Evolutionary conservation across 169 alveolate species (phyloP).

Genomic region (Pseudocohnilembus persalinus): DNA sequence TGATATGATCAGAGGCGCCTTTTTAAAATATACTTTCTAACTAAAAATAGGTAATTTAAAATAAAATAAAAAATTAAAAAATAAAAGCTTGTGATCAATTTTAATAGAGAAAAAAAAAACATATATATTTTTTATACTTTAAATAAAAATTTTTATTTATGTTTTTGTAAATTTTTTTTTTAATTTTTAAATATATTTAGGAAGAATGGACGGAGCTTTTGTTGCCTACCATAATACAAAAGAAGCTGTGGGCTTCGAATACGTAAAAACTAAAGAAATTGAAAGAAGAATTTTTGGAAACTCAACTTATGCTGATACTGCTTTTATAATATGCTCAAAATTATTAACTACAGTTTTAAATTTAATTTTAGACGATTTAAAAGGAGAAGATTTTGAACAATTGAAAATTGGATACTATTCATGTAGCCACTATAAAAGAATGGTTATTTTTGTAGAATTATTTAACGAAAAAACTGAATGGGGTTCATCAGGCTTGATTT

Average conservation of each 20-base stretch:
- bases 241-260: slow-evolving; percentile 74
- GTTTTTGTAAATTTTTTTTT: slow-evolving; percentile 55
- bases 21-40: slow-evolving; percentile 67
- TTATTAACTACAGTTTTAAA: slow-evolving; percentile 56
- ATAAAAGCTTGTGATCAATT: no score
- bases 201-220: slow-evolving; percentile 79
- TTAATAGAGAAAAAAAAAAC: no score
- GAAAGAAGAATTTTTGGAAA: slow-evolving; percentile 76
- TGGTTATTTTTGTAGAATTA: slow-evolving; percentile 64
- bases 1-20: slow-evolving; percentile 75
- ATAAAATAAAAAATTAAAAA: no score
- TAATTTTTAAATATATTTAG: slow-evolving; percentile 55
- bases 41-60: slow-evolving; percentile 66
- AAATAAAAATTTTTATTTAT: no score
- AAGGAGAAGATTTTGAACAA: slow-evolving; percentile 38
- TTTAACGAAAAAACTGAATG: slow-evolving; percentile 56
- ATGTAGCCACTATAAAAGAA: slow-evolving; percentile 33
- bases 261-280: slow-evolving; percentile 65
- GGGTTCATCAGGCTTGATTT: slow-evolving; percentile 11
- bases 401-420: slow-evolving; percentile 70
- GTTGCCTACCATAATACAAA: slow-evolving; percentile 79
- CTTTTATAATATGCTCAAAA: slow-evolving; percentile 48
- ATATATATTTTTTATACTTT: no score
- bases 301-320: slow-evolving; percentile 55
- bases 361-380: slow-evolving; percentile 46